Conservation (phyloP, 176 grass and related monocot genomes). For the Olyra latifolia region DNA sequence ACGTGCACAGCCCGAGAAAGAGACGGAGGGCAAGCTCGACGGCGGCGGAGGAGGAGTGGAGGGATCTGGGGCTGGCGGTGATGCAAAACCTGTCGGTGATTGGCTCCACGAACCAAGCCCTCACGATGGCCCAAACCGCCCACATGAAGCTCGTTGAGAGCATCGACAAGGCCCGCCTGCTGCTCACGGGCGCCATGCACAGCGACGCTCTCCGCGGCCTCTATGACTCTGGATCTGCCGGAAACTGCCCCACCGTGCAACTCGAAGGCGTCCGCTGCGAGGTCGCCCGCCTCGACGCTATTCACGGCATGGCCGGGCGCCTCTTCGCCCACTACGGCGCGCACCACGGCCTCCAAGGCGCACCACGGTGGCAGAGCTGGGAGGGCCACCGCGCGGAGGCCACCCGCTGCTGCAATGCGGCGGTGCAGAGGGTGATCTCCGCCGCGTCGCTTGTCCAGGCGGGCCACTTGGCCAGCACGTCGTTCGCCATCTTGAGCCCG, state of each 20-base stretch:
- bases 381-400: background rate
- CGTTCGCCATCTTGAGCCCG: background rate
- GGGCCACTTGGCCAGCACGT: background rate
- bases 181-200: background rate
- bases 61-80: background rate
- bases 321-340: background rate
- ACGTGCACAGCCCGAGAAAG: background rate
- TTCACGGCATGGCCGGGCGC: background rate
- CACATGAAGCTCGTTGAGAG: background rate
- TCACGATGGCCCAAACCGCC: background rate
- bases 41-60: conserved; percentile 1
- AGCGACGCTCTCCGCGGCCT: background rate
- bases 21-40: background rate
- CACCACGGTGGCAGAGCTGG: background rate
- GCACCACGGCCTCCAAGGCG: background rate
- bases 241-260: background rate
- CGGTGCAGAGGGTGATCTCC: background rate
- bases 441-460: background rate
- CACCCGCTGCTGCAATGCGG: background rate
- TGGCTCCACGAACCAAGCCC: background rate
- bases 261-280: background rate
- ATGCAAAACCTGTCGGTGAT: background rate
- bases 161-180: background rate
- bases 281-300: background rate
- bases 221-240: background rate